Percentiles rank a stretch among this genome's conserved stretches.
Evolutionary conservation across 805 yeast genomes (phyloP).

Genomic region (Saccharomycopsis fibuligera): DNA sequence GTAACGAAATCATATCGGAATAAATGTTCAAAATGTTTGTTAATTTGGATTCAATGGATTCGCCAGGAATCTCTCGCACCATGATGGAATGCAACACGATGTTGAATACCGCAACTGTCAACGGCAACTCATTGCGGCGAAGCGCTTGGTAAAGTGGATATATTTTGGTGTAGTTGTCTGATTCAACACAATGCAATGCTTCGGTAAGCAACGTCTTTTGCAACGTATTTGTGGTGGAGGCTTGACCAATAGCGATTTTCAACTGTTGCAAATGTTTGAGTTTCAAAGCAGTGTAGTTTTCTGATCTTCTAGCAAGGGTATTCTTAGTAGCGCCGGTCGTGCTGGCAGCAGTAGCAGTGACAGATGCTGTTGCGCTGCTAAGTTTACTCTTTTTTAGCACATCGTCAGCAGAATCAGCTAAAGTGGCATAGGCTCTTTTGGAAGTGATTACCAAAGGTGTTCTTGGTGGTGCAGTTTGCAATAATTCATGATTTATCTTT

Average conservation of each 20-base stretch:
- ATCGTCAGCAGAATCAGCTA: not conserved
- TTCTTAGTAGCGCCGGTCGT: not conserved
- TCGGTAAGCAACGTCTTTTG: not conserved
- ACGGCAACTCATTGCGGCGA: slow-evolving; percentile 13
- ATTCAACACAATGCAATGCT: not conserved
- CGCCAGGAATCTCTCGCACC: slow-evolving; percentile 16
- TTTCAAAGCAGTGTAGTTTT: too few relatives aligned
- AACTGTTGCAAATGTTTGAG: not conserved
- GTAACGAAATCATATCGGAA: slow-evolving; percentile 17
- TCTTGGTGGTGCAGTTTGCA: not conserved
- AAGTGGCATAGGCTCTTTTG: slow-evolving; percentile 8
- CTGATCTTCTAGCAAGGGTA: too few relatives aligned
- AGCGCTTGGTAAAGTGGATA: slow-evolving; percentile 21
- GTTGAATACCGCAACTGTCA: slow-evolving; percentile 13
- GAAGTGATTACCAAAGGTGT: not conserved
- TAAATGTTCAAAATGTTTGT: slow-evolving; percentile 20
- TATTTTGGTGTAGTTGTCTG: slow-evolving; percentile 1
- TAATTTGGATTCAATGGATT: slow-evolving; percentile 16
- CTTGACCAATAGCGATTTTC: not conserved
- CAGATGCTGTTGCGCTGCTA: not conserved
- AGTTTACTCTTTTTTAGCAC: not conserved
- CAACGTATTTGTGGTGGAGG: not conserved
- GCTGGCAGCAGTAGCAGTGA: not conserved
- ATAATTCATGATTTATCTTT: too few relatives aligned
- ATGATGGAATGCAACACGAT: slow-evolving; percentile 12